Evolutionary conservation across 805 yeast species (phyloP).

Genomic region (Candida tammaniensis): DNA sequence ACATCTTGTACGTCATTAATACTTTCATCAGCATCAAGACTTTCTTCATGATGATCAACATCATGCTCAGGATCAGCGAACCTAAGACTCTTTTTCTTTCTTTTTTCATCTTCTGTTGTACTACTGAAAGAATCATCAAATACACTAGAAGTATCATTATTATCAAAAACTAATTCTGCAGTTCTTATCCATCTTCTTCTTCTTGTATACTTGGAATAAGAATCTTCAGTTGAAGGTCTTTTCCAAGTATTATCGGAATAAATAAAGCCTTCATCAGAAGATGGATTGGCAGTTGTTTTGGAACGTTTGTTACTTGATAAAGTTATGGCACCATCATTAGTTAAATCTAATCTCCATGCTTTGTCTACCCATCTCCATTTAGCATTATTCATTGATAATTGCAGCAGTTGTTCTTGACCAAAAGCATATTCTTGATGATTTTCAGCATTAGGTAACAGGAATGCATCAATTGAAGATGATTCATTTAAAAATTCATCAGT

Average conservation of each 20-base stretch:
- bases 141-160: slow-evolving; percentile 5
- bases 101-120: slow-evolving; percentile 9
- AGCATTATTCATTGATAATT: slow-evolving; percentile 40
- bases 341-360: slow-evolving; percentile 86
- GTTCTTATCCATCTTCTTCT: slow-evolving; percentile 95
- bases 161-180: slow-evolving; percentile 66
- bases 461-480: slow-evolving; percentile 69
- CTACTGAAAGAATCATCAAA: slow-evolving; percentile 4
- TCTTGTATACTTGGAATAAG: slow-evolving; percentile 87
- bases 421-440: slow-evolving; percentile 25
- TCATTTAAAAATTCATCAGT: slow-evolving; percentile 94
- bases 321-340: slow-evolving; percentile 83
- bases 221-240: slow-evolving; percentile 81
- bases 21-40: not conserved
- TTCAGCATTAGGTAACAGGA: slow-evolving; percentile 74
- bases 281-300: slow-evolving; percentile 66
- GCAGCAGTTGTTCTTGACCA: slow-evolving; percentile 21
- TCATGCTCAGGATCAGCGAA: slow-evolving; percentile 32
- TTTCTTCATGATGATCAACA: too few species aligned
- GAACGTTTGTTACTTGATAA: slow-evolving; percentile 57
- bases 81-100: slow-evolving; percentile 29
- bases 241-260: slow-evolving; percentile 95
- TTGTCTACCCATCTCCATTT: slow-evolving; percentile 95
- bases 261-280: slow-evolving; percentile 78
- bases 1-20: slow-evolving; percentile 6